Evolutionary conservation across 208 protist genomes (phyloP).

Genomic region (Trypanosoma caninum): DNA sequence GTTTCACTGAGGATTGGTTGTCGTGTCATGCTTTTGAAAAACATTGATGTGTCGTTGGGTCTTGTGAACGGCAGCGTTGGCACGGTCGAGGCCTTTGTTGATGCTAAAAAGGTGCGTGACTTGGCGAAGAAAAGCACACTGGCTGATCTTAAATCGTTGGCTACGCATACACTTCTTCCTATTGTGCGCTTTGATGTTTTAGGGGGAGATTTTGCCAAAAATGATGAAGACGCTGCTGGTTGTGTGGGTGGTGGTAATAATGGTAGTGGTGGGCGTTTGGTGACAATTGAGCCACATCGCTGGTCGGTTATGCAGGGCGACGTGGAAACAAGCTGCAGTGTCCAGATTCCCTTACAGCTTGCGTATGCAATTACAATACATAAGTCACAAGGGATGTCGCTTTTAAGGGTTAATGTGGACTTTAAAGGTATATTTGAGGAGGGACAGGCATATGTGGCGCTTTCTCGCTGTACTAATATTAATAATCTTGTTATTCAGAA

Average conservation of each 20-base stretch:
- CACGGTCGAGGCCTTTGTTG: slow-evolving; percentile 65
- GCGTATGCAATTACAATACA: slow-evolving; percentile 96
- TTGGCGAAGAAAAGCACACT: slow-evolving; percentile 27
- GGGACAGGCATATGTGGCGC: slow-evolving; percentile 89
- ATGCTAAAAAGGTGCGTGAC: slow-evolving; percentile 27
- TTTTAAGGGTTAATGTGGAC: slow-evolving; percentile 83
- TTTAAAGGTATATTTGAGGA: slow-evolving; percentile 71
- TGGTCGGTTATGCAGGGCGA: slow-evolving; percentile 68
- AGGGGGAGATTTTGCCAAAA: no score
- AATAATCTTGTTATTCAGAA: slow-evolving; percentile 53
- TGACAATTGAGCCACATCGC: slow-evolving; percentile 74
- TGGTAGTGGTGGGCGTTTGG: slow-evolving; percentile 19
- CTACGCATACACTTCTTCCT: slow-evolving; percentile 33
- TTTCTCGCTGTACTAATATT: slow-evolving; percentile 80
- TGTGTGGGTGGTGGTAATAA: background rate
- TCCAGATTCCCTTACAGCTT: slow-evolving; percentile 92
- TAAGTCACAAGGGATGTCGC: slow-evolving; percentile 95
- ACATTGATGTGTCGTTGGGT: slow-evolving; percentile 48
- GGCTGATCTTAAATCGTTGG: slow-evolving; percentile 10
- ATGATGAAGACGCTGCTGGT: no score
- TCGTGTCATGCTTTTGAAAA: slow-evolving; percentile 88
- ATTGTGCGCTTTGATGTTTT: slow-evolving; percentile 53
- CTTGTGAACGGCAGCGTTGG: slow-evolving; percentile 86
- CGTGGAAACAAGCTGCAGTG: slow-evolving; percentile 33
- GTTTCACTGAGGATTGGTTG: slow-evolving; percentile 69